Percentiles rank a stretch among this genome's conserved stretches.
These are phyloP conservation scores for Claviceps digitariae DNA, from an alignment of 2,329 filamentous ascomycete species.

Conservation along the genomic window DNA sequence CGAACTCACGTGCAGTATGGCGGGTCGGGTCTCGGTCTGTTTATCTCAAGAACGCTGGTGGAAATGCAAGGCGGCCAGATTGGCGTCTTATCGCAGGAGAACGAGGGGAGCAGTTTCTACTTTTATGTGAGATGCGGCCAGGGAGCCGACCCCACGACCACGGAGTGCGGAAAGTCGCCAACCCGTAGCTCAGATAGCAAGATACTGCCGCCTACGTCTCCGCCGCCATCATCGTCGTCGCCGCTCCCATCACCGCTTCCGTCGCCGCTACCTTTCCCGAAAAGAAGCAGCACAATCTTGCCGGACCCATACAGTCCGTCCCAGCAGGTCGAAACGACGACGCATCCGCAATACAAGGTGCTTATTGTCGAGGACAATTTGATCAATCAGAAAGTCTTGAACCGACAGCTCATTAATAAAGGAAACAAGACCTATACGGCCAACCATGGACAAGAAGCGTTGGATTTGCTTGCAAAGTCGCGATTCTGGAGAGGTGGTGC, in stretches of 20 bases:
- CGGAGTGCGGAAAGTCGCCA: background rate
- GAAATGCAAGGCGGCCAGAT: constrained; percentile 68
- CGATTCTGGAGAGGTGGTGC: constrained; percentile 40
- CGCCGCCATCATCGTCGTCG: background rate
- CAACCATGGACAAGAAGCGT: constrained; percentile 50
- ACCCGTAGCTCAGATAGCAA: background rate
- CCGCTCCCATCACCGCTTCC: background rate
- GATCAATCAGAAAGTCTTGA: constrained; percentile 50
- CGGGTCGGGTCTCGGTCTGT: constrained; percentile 55
- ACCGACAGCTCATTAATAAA: constrained; percentile 44
- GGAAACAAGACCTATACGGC: constrained; percentile 48
- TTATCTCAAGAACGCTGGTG: constrained; percentile 61
- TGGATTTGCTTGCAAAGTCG: constrained; percentile 41
- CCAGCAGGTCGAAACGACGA: background rate
- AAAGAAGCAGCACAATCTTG: background rate
- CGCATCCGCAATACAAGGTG: constrained; percentile 32
- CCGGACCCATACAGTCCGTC: background rate
- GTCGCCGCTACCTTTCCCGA: background rate
- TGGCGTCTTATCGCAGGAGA: constrained; percentile 36
- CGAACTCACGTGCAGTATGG: constrained; percentile 60
- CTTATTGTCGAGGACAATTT: constrained; percentile 55
- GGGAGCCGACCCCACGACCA: background rate
- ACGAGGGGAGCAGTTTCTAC: constrained; percentile 6
- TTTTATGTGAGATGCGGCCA: constrained; percentile 2
- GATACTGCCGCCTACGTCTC: too few species aligned